Conservation (phyloP, 148 eudicot species). For the Rheum nobile region DNA sequence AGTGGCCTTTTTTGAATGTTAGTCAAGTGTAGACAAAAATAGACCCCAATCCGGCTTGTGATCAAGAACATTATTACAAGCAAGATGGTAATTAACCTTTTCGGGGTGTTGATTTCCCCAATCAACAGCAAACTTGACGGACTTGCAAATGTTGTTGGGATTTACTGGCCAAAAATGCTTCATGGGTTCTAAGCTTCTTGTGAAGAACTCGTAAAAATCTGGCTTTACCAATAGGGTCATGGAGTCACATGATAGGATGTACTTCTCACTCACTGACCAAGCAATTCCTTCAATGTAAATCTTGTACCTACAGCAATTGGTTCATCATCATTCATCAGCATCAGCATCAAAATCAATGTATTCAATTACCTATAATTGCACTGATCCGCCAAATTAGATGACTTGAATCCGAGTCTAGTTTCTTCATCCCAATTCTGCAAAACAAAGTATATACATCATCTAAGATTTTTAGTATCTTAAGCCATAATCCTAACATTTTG, state of each 20-base stretch:
- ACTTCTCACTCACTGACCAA: conserved; percentile 59
- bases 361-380: conserved; percentile 36
- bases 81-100: conserved; percentile 13
- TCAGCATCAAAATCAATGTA: background rate
- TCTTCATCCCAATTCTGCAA: conserved; percentile 44
- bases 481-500: no score
- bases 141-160: conserved; percentile 21
- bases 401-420: conserved; percentile 29
- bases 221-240: conserved; percentile 24
- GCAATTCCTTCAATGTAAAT: conserved; percentile 56
- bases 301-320: conserved; percentile 29
- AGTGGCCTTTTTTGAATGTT: no score
- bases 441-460: background rate
- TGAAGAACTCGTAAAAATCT: conserved; percentile 37
- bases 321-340: no score
- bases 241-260: conserved; percentile 40
- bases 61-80: no score
- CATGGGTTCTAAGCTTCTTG: conserved; percentile 39
- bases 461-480: no score
- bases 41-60: no score
- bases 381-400: conserved; percentile 40
- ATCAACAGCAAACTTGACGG: conserved; percentile 31
- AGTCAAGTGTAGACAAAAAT: no score
- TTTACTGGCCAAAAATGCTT: conserved; percentile 47
- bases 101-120: conserved; percentile 32